Percentiles rank a stretch among this genome's conserved stretches.
Evolutionary conservation across 2,329 filamentous ascomycete species (phyloP).

Genomic region (Aureobasidium leucospermi): DNA sequence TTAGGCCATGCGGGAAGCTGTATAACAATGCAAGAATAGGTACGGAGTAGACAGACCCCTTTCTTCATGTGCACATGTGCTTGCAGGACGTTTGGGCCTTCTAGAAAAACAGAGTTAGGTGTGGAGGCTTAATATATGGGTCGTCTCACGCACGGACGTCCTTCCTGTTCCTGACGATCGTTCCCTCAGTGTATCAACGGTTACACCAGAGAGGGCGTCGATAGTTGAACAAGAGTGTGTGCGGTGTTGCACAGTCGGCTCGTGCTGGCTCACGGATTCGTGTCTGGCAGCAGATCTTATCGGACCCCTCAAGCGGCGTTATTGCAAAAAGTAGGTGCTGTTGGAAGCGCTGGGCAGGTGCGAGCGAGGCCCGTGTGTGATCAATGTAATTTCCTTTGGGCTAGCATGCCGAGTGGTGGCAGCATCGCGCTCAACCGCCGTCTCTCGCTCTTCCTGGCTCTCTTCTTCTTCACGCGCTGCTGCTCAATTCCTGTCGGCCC

Average conservation of each 20-base stretch:
- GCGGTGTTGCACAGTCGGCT: conserved; percentile 3
- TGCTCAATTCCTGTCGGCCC: neutral
- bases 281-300: neutral
- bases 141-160: conserved; percentile 2
- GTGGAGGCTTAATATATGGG: conserved; percentile 9
- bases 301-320: neutral
- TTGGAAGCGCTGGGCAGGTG: conserved; percentile 4
- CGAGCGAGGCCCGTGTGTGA: neutral
- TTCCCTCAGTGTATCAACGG: conserved; percentile 4
- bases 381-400: conserved; percentile 8
- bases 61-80: conserved; percentile 5
- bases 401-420: conserved; percentile 3
- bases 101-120: conserved; percentile 11
- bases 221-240: neutral
- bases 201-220: conserved; percentile 2
- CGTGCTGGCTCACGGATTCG: neutral
- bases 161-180: conserved; percentile 9
- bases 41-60: conserved; percentile 2
- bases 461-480: conserved; percentile 10
- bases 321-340: neutral
- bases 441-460: conserved; percentile 1
- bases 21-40: neutral
- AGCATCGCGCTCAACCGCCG: conserved; percentile 11
- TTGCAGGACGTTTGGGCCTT: conserved; percentile 5
- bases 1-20: neutral